phyloP scores from a whole-genome alignment of 164 flowering plant species.

The Akebia trifoliata region DNA sequence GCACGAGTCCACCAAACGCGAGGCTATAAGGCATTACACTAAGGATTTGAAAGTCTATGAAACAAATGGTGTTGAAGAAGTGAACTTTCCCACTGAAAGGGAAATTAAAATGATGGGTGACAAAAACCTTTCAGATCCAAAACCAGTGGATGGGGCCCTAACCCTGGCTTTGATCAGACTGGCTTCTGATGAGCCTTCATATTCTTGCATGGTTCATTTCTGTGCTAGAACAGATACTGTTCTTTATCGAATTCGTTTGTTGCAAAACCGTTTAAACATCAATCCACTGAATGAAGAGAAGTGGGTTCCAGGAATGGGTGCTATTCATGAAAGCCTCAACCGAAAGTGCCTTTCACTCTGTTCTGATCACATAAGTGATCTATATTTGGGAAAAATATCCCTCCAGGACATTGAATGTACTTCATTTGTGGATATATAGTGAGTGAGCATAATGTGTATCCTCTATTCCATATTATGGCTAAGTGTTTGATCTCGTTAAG shows the following conservation, averaged over 20 bases:
- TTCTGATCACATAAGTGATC: slow-evolving; percentile 52
- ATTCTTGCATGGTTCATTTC: slow-evolving; percentile 69
- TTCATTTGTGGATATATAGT: slow-evolving; percentile 42
- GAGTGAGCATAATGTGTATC: not conserved
- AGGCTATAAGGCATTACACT: slow-evolving; percentile 72
- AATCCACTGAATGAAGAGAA: slow-evolving; percentile 43
- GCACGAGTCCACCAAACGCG: slow-evolving; percentile 73
- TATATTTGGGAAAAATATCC: slow-evolving; percentile 59
- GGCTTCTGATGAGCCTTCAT: slow-evolving; percentile 57
- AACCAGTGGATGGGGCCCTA: slow-evolving; percentile 80
- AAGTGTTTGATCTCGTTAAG: not conserved
- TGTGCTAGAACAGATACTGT: slow-evolving; percentile 53
- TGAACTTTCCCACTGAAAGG: slow-evolving; percentile 71
- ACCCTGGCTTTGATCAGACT: slow-evolving; percentile 60
- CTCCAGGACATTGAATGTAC: slow-evolving; percentile 81
- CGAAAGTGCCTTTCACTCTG: slow-evolving; percentile 72
- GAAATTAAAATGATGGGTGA: slow-evolving; percentile 89
- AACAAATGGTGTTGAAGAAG: slow-evolving; percentile 46
- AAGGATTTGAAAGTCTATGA: slow-evolving; percentile 71
- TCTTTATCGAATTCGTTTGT: slow-evolving; percentile 54
- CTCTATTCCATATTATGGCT: not conserved
- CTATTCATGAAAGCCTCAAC: slow-evolving; percentile 61
- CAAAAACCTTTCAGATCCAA: slow-evolving; percentile 66
- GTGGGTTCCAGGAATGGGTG: slow-evolving; percentile 71
- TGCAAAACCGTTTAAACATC: slow-evolving; percentile 50